A percentile compares a stretch with the other conserved stretches of the same genome.
These are phyloP conservation scores for Xylaria sp. DNA, from an alignment of 2,329 filamentous ascomycete species.

Conservation along the genomic window DNA sequence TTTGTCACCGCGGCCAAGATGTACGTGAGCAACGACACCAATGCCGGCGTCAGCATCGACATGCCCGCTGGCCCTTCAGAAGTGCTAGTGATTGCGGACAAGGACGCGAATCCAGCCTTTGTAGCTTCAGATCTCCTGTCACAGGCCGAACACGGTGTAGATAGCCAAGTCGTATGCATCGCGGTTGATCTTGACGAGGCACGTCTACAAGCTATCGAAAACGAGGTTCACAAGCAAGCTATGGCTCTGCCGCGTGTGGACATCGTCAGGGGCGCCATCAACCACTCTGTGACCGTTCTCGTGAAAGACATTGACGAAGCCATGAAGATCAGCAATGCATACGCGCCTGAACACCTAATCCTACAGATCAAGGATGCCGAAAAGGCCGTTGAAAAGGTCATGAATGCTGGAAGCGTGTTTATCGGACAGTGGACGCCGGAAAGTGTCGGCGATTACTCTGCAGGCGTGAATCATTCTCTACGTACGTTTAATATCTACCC, in stretches of 20 bases:
- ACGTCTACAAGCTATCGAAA: constrained; percentile 84
- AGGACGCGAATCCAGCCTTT: constrained; percentile 88
- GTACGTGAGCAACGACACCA: constrained; percentile 97
- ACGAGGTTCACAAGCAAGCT: constrained; percentile 89
- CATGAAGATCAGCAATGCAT: constrained; percentile 87
- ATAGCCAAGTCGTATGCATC: constrained; percentile 94
- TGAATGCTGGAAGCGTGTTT: constrained; percentile 96
- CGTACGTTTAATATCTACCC: constrained; percentile 83
- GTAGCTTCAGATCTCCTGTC: constrained; percentile 94
- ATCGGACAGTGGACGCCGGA: constrained; percentile 97
- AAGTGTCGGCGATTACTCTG: constrained; percentile 97
- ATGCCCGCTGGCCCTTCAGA: constrained; percentile 98
- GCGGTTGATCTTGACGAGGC: constrained; percentile 80
- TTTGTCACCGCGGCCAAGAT: constrained; percentile 99
- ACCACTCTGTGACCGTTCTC: constrained; percentile 88
- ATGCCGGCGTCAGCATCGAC: constrained; percentile 93
- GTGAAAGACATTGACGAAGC: constrained; percentile 78
- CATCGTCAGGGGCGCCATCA: constrained; percentile 90
- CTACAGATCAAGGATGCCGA: constrained; percentile 85
- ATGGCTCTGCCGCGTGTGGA: constrained; percentile 88
- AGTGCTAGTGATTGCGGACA: constrained; percentile 94
- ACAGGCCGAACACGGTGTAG: constrained; percentile 95
- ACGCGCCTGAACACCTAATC: constrained; percentile 96
- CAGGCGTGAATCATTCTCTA: constrained; percentile 95
- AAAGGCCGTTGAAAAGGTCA: constrained; percentile 78